Percentiles rank a stretch among this genome's conserved stretches.
Evolutionary conservation across 768 basidiomycete genomes (phyloP).

Genomic region (Mycena belliarum): DNA sequence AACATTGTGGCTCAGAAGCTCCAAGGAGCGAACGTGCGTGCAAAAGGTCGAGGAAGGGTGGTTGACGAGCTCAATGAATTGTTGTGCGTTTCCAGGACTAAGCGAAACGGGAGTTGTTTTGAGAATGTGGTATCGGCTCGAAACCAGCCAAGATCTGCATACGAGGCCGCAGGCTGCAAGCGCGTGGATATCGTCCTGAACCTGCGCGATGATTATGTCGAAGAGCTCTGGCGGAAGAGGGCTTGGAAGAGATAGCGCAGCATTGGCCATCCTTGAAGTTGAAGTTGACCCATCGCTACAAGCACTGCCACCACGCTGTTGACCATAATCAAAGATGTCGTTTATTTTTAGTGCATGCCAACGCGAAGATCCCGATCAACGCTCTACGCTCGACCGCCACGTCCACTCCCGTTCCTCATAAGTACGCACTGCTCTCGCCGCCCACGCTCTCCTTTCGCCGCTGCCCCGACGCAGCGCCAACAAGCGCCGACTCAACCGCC

Average conservation of each 20-base stretch:
- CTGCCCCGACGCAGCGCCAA: no score
- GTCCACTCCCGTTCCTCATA: no score
- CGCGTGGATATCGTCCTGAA: neutral
- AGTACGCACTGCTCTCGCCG: no score
- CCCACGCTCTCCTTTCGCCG: no score
- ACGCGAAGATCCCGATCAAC: no score
- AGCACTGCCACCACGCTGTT: no score
- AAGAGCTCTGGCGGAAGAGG: slow-evolving; percentile 22
- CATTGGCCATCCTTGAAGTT: neutral
- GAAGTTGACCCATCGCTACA: no score
- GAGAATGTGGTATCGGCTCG: slow-evolving; percentile 15
- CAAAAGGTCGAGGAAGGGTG: slow-evolving; percentile 7
- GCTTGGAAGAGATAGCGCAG: slow-evolving; percentile 3
- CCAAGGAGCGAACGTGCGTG: slow-evolving; percentile 10
- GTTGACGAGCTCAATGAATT: slow-evolving; percentile 7
- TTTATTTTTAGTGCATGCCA: no score
- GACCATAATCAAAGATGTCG: no score
- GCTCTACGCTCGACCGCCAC: no score
- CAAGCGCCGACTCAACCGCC: no score
- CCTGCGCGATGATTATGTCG: slow-evolving; percentile 12
- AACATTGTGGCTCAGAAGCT: slow-evolving; percentile 4
- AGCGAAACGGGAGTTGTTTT: slow-evolving; percentile 3
- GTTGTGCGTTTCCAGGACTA: slow-evolving; percentile 5
- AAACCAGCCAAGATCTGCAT: slow-evolving; percentile 16
- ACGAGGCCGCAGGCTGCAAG: slow-evolving; percentile 13